These are phyloP conservation scores for Psilocybe cubensis DNA, from an alignment of 768 basidiomycete species.

Conservation along the genomic window DNA sequence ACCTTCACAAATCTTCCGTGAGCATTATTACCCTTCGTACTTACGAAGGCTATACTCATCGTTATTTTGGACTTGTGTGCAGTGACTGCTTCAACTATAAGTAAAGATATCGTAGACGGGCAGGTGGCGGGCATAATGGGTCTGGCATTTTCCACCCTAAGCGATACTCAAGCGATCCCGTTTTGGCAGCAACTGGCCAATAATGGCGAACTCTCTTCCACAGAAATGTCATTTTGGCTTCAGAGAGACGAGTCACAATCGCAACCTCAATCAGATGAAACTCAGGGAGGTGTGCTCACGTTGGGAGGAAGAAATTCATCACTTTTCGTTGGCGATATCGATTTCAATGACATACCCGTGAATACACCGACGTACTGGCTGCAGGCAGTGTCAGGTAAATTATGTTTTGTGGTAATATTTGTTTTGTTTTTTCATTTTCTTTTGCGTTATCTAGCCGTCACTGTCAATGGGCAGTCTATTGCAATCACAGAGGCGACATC, in stretches of 20 bases:
- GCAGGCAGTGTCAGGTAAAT: slow-evolving; percentile 50
- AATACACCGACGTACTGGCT: slow-evolving; percentile 60
- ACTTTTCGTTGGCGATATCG: slow-evolving; percentile 66
- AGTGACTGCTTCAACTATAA: slow-evolving; percentile 65
- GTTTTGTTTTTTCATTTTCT: neutral
- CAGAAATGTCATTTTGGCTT: slow-evolving; percentile 70
- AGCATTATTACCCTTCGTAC: slow-evolving; percentile 21
- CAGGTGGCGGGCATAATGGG: slow-evolving; percentile 76
- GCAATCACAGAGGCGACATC: slow-evolving; percentile 47
- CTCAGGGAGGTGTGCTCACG: slow-evolving; percentile 69
- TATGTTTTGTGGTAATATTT: slow-evolving; percentile 19
- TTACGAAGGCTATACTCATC: neutral
- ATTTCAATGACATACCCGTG: slow-evolving; percentile 58
- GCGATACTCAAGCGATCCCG: slow-evolving; percentile 56
- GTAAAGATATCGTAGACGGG: slow-evolving; percentile 48
- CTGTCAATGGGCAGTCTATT: slow-evolving; percentile 58
- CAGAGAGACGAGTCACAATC: slow-evolving; percentile 48
- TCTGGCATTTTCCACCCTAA: slow-evolving; percentile 67
- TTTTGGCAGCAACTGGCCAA: slow-evolving; percentile 66
- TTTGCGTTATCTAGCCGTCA: slow-evolving; percentile 45
- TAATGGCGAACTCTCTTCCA: slow-evolving; percentile 43
- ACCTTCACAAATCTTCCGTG: slow-evolving; percentile 55
- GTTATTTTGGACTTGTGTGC: neutral
- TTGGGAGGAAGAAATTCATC: slow-evolving; percentile 67
- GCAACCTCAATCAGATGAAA: slow-evolving; percentile 30